Evolutionary conservation across 139 green algal species (phyloP).

Genomic region (Coelastrella sp.): DNA sequence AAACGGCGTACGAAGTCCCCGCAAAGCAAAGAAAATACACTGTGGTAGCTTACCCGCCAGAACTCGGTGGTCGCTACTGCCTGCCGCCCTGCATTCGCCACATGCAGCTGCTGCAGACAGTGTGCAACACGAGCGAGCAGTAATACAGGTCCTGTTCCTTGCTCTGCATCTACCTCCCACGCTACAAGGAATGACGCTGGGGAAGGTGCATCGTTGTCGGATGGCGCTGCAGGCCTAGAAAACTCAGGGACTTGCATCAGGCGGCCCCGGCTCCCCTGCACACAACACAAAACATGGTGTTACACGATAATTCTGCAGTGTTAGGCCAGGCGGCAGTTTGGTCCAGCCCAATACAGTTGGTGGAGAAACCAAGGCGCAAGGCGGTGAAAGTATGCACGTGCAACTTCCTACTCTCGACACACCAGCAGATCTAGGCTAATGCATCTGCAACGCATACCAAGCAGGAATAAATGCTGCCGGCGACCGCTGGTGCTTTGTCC

Average conservation of each 20-base stretch:
- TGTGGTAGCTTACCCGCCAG: slow-evolving; percentile 25
- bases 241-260: slow-evolving; percentile 50
- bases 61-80: slow-evolving; percentile 21
- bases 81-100: slow-evolving; percentile 8
- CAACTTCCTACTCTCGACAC: too few relatives aligned
- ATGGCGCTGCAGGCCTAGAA: background rate
- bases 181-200: slow-evolving; percentile 51
- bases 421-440: too few relatives aligned
- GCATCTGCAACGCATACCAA: too few relatives aligned
- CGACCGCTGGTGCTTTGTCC: slow-evolving; percentile 58
- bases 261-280: slow-evolving; percentile 57
- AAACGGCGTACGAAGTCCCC: too few relatives aligned
- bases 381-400: too few relatives aligned
- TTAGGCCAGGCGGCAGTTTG: too few relatives aligned
- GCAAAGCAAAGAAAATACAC: too few relatives aligned
- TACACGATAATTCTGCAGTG: too few relatives aligned
- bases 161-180: slow-evolving; percentile 58
- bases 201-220: background rate
- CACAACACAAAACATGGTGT: background rate
- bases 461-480: slow-evolving; percentile 29
- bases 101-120: slow-evolving; percentile 53
- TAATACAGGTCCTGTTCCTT: slow-evolving; percentile 63
- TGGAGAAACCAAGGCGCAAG: too few relatives aligned
- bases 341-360: too few relatives aligned
- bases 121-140: slow-evolving; percentile 68